Base-by-base conservation (phyloP, 768 basidiomycete species). In the Gymnopilus junonius region DNA sequence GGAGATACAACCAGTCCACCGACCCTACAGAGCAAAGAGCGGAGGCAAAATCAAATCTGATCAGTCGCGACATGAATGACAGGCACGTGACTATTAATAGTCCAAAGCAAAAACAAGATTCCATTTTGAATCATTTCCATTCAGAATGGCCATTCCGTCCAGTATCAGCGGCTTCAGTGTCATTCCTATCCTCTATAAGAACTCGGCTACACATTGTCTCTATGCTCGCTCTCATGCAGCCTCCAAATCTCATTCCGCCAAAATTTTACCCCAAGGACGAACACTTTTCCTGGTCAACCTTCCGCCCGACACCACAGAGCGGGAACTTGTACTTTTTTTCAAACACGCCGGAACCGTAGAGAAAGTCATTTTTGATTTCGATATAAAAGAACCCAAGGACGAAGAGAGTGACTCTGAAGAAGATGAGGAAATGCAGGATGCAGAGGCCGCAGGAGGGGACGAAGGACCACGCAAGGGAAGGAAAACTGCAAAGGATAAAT, bases 281-380 rank as follows among this genome's bases (percentile, higher is more conserved):
- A 57, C 63, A 0, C 80, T 97, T 10, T 98, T 98, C 70, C 77
- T 96, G 32, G 92, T 92, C 58, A 97, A 98, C 69, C 77, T 96
- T 5, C 95, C 96, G 1, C 89, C 94, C 59, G 94, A 97, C 73
- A 86, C 93, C 3, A 92, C 93, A 1, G 92, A 93, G 67, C 82
- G 92, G 37, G 93, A 95, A 70, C 75, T 97, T 0, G 79, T 87
- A 2, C 76, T 85, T 11, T 79, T 97, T n/a, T 96, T 96, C 80
- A 89, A 89, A 70, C 70, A 81, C 23, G 87, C 83, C 59, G 95
- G 95, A 23, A 88, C 88, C 0, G 82, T 96, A 17, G 95, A 97
- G 74, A 81, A 80, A 53, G 87, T 95, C 10, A 66, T 87, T 1
- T 91, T 95, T 68, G 84, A 87, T 58, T 76, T 79, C 14, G 83